These are phyloP conservation scores for Alliaria petiolata DNA, from an alignment of 345 rosid species.

Conservation along the genomic window DNA sequence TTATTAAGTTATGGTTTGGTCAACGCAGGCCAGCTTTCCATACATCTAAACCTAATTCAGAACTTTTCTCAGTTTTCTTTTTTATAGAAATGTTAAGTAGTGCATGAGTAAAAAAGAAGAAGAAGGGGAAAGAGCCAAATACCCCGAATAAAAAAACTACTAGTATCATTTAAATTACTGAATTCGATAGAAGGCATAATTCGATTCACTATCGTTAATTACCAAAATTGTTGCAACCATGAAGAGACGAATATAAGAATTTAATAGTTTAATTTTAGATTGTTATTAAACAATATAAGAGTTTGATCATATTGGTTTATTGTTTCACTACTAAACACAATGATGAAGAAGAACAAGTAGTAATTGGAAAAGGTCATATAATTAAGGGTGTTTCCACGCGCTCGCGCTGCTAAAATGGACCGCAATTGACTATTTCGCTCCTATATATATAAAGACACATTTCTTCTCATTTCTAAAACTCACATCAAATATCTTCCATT, in stretches of 20 bases:
- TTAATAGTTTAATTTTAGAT: no score
- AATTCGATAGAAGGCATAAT: neutral
- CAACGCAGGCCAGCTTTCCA: neutral
- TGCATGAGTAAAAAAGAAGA: neutral
- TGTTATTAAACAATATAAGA: no score
- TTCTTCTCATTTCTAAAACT: neutral
- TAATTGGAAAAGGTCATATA: slow-evolving; percentile 10
- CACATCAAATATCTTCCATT: neutral
- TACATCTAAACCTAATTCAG: neutral
- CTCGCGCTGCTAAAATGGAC: slow-evolving; percentile 27
- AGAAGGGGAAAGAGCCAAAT: neutral
- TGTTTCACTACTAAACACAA: neutral
- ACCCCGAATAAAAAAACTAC: neutral
- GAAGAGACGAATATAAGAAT: no score
- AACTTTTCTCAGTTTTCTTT: neutral
- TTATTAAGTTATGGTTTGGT: neutral
- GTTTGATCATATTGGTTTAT: neutral
- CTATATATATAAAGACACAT: slow-evolving; percentile 17
- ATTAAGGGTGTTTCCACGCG: slow-evolving; percentile 4
- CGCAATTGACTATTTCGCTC: neutral
- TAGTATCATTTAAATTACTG: neutral
- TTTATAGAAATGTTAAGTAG: neutral
- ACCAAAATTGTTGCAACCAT: no score
- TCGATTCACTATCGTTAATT: no score
- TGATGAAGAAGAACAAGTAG: neutral